Percentiles rank a stretch among this genome's conserved stretches.
Evolutionary conservation across 164 flowering plant genomes (phyloP).

Genomic region (Stephania cephalantha): DNA sequence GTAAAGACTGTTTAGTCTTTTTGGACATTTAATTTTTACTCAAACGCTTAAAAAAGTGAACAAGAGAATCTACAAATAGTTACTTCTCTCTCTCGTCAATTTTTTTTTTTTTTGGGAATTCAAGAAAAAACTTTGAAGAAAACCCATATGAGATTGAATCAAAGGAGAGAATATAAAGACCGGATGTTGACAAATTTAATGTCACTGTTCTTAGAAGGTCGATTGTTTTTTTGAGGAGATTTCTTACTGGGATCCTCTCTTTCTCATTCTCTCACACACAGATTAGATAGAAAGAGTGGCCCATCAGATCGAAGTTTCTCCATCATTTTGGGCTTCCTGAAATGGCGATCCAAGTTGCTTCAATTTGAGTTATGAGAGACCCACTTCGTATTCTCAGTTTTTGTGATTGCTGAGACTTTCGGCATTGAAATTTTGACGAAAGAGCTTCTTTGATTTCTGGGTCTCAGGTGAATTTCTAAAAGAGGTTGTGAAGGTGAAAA

Average conservation of each 20-base stretch:
- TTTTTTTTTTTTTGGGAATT: background rate
- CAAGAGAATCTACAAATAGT: constrained; percentile 65
- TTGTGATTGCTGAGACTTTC: constrained; percentile 8
- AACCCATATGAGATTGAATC: constrained; percentile 31
- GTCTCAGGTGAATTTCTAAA: constrained; percentile 30
- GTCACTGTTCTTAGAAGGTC: constrained; percentile 95
- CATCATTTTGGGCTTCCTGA: constrained; percentile 30
- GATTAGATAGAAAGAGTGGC: constrained; percentile 27
- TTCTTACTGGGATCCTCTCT: constrained; percentile 95
- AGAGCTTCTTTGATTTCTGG: constrained; percentile 19
- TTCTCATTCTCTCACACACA: constrained; percentile 28
- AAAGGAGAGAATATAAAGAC: constrained; percentile 85
- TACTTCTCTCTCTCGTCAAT: constrained; percentile 21
- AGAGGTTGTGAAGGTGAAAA: constrained; percentile 41
- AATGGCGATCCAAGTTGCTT: constrained; percentile 61
- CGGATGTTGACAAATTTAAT: constrained; percentile 98
- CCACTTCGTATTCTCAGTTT: constrained; percentile 25
- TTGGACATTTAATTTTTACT: background rate
- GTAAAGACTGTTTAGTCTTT: background rate
- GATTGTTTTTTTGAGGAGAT: constrained; percentile 71
- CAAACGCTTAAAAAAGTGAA: constrained; percentile 45
- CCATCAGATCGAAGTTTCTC: constrained; percentile 71
- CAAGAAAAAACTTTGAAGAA: constrained; percentile 5
- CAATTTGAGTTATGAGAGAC: constrained; percentile 38
- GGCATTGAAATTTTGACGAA: constrained; percentile 8